Conservation (phyloP, 352 stramenopile species). For the Pythium chondricola region DNA sequence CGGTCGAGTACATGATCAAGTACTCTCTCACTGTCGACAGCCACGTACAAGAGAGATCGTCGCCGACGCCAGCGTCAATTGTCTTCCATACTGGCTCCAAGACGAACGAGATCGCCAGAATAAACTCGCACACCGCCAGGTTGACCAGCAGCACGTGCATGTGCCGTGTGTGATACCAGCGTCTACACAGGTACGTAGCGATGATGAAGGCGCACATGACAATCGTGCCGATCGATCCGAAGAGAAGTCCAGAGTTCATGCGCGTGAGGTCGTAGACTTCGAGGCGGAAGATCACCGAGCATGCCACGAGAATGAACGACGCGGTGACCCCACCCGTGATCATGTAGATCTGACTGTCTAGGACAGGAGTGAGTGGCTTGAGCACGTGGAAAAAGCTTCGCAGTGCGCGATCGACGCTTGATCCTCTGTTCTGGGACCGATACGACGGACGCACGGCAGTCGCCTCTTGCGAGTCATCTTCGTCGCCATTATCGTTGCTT, state of each 20-base stretch:
- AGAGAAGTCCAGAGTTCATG: conserved; percentile 57
- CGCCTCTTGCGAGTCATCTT: too few species aligned
- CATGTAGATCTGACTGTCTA: conserved; percentile 36
- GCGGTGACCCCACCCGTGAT: conserved; percentile 26
- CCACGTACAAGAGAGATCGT: conserved; percentile 40
- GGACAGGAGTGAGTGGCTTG: conserved; percentile 14
- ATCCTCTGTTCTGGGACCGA: conserved; percentile 5
- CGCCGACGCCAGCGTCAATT: conserved; percentile 29
- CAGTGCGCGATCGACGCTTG: conserved; percentile 20
- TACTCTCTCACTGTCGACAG: conserved; percentile 64
- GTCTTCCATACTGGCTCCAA: conserved; percentile 57
- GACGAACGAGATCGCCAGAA: conserved; percentile 59
- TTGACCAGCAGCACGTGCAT: conserved; percentile 72
- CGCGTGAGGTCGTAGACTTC: conserved; percentile 33
- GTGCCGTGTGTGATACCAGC: conserved; percentile 49
- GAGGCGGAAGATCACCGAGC: conserved; percentile 34
- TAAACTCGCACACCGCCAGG: conserved; percentile 51
- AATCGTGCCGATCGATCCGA: conserved; percentile 51
- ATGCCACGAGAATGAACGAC: conserved; percentile 39
- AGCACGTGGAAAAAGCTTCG: conserved; percentile 22
- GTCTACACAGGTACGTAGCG: conserved; percentile 32
- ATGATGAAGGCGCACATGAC: conserved; percentile 58
- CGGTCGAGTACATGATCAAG: conserved; percentile 65
- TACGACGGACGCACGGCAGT: too few species aligned
- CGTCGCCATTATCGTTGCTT: too few species aligned